phyloP scores from a whole-genome alignment of 2,329 filamentous ascomycete species.

The Ascosphaera acerosa region DNA sequence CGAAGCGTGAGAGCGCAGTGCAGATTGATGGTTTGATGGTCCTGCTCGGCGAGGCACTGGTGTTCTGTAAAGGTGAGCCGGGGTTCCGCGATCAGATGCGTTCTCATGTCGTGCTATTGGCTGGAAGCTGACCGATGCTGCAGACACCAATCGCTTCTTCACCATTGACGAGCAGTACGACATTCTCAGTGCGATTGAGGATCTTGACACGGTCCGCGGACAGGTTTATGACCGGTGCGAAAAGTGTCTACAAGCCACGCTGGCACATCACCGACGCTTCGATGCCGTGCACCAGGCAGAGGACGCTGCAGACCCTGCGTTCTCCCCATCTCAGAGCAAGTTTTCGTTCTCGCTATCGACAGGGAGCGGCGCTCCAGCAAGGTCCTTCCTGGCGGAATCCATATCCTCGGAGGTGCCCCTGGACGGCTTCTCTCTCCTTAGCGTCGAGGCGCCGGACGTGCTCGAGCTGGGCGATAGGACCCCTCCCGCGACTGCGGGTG shows the following conservation, averaged over 20 bases:
- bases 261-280: constrained; percentile 40
- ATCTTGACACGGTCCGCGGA: constrained; percentile 48
- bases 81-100: constrained; percentile 4
- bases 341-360: constrained; percentile 4
- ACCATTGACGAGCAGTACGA: constrained; percentile 46
- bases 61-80: constrained; percentile 38
- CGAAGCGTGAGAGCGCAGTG: constrained; percentile 53
- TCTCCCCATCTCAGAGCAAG: constrained; percentile 5
- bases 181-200: constrained; percentile 53
- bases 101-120: constrained; percentile 4
- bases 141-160: constrained; percentile 32
- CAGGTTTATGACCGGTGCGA: constrained; percentile 50
- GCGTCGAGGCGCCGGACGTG: constrained; percentile 41
- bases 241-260: constrained; percentile 50
- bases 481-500: constrained; percentile 6
- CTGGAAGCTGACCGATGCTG: constrained; percentile 6
- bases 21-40: constrained; percentile 69
- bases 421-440: constrained; percentile 43
- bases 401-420: constrained; percentile 28
- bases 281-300: constrained; percentile 18
- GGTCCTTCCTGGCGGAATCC: constrained; percentile 40
- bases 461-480: constrained; percentile 19
- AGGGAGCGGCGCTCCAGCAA: constrained; percentile 26
- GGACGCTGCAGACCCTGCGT: constrained; percentile 3
- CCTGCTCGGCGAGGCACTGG: constrained; percentile 58